Evolutionary conservation across 768 basidiomycete species (phyloP).

Genomic region (Kwoniella shandongensis): DNA sequence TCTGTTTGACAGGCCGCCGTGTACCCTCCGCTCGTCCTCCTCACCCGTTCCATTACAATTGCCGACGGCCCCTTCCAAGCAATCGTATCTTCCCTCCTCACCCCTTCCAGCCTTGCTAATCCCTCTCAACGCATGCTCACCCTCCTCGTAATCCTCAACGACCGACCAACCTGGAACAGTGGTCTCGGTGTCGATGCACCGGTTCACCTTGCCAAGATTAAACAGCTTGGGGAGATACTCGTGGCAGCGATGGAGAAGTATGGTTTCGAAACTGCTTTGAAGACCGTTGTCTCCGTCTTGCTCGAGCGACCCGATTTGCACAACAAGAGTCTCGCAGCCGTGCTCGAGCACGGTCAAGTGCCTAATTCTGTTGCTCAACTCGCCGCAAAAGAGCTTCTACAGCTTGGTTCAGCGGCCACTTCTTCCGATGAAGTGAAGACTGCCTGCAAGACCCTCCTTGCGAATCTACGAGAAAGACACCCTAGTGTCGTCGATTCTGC

Average conservation of each 20-base stretch:
- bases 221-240: conserved; percentile 32
- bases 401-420: conserved; percentile 9
- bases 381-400: conserved; percentile 16
- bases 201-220: conserved; percentile 25
- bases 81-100: conserved; percentile 35
- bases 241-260: conserved; percentile 39
- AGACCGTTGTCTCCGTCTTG: conserved; percentile 13
- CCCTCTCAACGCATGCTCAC: conserved; percentile 46
- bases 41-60: conserved; percentile 43
- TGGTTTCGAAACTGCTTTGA: conserved; percentile 36
- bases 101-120: conserved; percentile 37
- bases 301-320: conserved; percentile 15
- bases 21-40: conserved; percentile 48
- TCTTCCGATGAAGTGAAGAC: conserved; percentile 10
- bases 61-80: conserved; percentile 46
- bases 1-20: conserved; percentile 38
- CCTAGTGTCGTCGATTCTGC: conserved; percentile 32
- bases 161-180: conserved; percentile 27
- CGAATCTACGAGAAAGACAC: conserved; percentile 36
- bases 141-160: conserved; percentile 45
- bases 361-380: conserved; percentile 19
- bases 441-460: conserved; percentile 21
- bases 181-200: conserved; percentile 34
- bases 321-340: conserved; percentile 6
- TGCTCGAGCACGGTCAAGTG: conserved; percentile 17